Evolutionary conservation across 2,329 filamentous ascomycete species (phyloP).

Genomic region (Sporothrix protearum): DNA sequence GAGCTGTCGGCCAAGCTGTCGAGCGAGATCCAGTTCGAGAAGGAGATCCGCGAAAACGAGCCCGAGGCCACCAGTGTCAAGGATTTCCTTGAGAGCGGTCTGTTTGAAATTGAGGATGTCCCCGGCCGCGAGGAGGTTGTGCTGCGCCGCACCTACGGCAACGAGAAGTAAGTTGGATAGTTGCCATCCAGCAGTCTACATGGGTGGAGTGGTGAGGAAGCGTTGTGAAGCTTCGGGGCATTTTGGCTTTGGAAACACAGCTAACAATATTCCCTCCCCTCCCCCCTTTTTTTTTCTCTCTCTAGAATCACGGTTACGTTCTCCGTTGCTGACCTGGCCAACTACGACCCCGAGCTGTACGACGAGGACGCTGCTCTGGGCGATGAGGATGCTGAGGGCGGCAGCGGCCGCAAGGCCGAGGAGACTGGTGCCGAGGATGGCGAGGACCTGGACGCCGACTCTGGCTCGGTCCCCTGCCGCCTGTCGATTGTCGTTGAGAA

Average conservation of each 20-base stretch:
- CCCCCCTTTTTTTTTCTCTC: no score
- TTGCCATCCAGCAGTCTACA: no score
- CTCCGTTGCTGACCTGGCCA: slow-evolving; percentile 77
- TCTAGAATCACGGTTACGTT: slow-evolving; percentile 65
- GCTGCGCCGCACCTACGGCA: slow-evolving; percentile 75
- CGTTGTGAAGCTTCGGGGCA: not conserved
- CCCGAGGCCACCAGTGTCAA: slow-evolving; percentile 73
- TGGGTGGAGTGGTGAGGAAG: not conserved
- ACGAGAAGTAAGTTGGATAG: slow-evolving; percentile 86
- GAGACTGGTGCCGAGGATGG: slow-evolving; percentile 57
- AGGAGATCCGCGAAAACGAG: slow-evolving; percentile 69
- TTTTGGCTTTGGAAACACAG: not conserved
- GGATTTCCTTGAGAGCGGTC: slow-evolving; percentile 81
- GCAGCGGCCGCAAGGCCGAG: slow-evolving; percentile 37
- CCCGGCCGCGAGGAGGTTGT: slow-evolving; percentile 84
- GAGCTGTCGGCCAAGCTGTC: slow-evolving; percentile 85
- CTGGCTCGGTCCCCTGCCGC: slow-evolving; percentile 69
- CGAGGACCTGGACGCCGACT: slow-evolving; percentile 45
- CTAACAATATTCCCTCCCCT: slow-evolving; percentile 15
- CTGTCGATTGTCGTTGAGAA: slow-evolving; percentile 88
- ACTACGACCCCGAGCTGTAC: slow-evolving; percentile 58
- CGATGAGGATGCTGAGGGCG: slow-evolving; percentile 49
- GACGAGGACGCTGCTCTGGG: slow-evolving; percentile 53
- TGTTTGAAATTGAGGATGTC: slow-evolving; percentile 78
- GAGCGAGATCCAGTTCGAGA: slow-evolving; percentile 79